Evolutionary conservation across 2,329 filamentous ascomycete genomes (phyloP).

Genomic region (Verticillium isaacii): DNA sequence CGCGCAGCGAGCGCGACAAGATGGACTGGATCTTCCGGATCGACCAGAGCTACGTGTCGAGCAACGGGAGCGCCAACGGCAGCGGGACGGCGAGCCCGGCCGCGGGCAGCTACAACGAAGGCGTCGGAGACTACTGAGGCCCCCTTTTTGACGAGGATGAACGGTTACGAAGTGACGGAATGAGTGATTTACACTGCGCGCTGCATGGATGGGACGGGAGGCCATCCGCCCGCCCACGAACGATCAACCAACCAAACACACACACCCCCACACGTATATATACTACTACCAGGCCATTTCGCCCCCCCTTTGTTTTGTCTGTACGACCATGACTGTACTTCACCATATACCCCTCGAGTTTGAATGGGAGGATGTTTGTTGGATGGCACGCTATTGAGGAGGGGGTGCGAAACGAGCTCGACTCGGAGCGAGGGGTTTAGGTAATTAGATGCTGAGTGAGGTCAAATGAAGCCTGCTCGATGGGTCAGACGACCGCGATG

Average conservation of each 20-base stretch:
- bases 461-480: background rate
- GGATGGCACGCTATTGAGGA: background rate
- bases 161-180: background rate
- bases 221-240: background rate
- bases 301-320: background rate
- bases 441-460: background rate
- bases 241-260: background rate
- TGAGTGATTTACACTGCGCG: background rate
- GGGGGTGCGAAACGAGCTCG: background rate
- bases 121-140: constrained; percentile 5
- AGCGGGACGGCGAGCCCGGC: constrained; percentile 33
- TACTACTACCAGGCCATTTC: background rate
- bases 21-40: constrained; percentile 96
- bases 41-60: constrained; percentile 68
- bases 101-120: constrained; percentile 3
- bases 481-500: background rate
- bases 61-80: constrained; percentile 33
- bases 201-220: background rate
- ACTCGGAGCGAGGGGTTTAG: background rate
- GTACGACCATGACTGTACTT: background rate
- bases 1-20: constrained; percentile 84
- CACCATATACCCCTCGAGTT: constrained; percentile 1
- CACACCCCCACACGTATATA: background rate
- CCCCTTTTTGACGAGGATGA: background rate
- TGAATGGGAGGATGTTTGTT: background rate